Percentiles rank a stretch among this genome's conserved stretches.
These are phyloP conservation scores for Glycine soja DNA, from an alignment of 306 rosid species.

Conservation along the genomic window DNA sequence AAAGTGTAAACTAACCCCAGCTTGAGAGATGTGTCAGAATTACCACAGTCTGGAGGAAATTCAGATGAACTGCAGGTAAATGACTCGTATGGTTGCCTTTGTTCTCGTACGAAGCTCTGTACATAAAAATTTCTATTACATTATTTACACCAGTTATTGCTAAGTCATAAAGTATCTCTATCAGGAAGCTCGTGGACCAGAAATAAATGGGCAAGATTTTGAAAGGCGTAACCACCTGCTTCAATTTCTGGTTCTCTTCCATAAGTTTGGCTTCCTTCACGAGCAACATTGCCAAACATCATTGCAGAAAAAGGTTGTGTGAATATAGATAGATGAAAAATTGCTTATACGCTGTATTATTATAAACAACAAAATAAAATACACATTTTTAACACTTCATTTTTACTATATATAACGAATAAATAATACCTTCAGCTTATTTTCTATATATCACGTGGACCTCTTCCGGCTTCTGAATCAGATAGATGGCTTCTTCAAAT, in stretches of 20 bases:
- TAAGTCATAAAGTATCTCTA: not conserved
- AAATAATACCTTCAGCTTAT: not conserved
- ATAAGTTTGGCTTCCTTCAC: not conserved
- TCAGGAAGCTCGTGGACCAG: not conserved
- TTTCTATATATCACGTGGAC: not conserved
- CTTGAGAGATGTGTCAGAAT: slow-evolving; percentile 30
- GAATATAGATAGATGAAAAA: not conserved
- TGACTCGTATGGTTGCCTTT: not conserved
- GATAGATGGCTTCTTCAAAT: not conserved
- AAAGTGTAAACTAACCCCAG: slow-evolving; percentile 21
- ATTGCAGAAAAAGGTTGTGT: slow-evolving; percentile 3
- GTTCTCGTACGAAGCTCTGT: not conserved
- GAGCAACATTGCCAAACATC: not conserved
- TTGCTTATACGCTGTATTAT: not conserved
- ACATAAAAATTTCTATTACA: not conserved
- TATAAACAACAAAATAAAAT: not conserved
- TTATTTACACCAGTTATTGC: not conserved
- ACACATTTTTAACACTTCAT: not conserved
- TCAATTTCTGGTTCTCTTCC: slow-evolving; percentile 32
- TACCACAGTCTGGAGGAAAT: not conserved
- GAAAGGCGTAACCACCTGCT: not conserved
- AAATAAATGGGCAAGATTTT: not conserved
- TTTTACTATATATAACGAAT: not conserved
- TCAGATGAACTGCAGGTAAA: slow-evolving; percentile 11
- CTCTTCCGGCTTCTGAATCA: not conserved